Percentiles rank a stretch among this genome's conserved stretches.
Conservation (phyloP, 1,284 basidiomycete species). For the Bondarzewia mesenterica region DNA sequence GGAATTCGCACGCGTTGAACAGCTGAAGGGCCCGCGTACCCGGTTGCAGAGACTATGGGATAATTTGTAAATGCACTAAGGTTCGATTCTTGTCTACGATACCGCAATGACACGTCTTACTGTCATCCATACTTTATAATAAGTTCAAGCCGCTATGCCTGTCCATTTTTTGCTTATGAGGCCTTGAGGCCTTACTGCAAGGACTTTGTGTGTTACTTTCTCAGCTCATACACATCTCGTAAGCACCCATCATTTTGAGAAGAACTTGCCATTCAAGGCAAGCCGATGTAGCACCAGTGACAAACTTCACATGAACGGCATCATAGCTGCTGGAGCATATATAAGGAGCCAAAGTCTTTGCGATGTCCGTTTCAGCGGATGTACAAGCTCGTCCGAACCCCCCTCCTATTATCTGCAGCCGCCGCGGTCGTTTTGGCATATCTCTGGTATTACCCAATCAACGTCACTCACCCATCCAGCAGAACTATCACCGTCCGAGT, state of each 20-base stretch:
- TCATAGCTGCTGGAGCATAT: not conserved
- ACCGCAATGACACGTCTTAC: too few species aligned
- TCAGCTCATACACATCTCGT: too few species aligned
- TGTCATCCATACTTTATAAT: too few species aligned
- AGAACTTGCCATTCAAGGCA: not conserved
- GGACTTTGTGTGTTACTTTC: too few species aligned
- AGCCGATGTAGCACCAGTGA: too few species aligned
- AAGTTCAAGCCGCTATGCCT: too few species aligned
- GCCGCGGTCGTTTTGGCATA: not conserved
- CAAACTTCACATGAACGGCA: not conserved
- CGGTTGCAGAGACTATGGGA: slow-evolving; percentile 33
- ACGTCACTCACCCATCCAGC: not conserved
- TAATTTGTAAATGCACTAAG: too few species aligned
- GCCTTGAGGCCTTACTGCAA: too few species aligned
- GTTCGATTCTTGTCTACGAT: too few species aligned
- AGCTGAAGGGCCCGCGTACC: slow-evolving; percentile 30
- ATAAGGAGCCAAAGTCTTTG: not conserved
- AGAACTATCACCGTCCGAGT: not conserved
- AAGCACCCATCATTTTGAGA: too few species aligned
- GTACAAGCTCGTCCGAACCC: not conserved
- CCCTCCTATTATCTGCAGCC: not conserved
- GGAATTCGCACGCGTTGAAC: slow-evolving; percentile 33
- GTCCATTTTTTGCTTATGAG: too few species aligned
- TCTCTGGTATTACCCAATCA: not conserved
- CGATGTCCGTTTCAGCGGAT: not conserved